A percentile compares a stretch with the other conserved stretches of the same genome.
Evolutionary conservation across 2,329 filamentous ascomycete species (phyloP).

Genomic region (Phialemoniopsis sp.): DNA sequence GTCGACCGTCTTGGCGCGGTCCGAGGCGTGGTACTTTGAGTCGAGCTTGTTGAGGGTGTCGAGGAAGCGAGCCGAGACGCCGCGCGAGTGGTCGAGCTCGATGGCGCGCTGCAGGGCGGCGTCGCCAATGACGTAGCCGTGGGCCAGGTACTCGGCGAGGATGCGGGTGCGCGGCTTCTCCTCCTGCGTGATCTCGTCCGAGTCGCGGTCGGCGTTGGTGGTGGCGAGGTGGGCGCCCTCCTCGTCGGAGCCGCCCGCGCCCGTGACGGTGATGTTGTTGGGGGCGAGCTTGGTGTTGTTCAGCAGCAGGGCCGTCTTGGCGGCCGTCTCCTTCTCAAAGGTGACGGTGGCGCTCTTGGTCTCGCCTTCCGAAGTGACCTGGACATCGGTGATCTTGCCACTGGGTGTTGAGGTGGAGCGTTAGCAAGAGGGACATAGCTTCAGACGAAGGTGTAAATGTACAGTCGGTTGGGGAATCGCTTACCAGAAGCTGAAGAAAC

Average conservation of each 20-base stretch:
- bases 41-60: slow-evolving; percentile 73
- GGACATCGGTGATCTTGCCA: slow-evolving; percentile 85
- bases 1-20: slow-evolving; percentile 81
- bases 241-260: slow-evolving; percentile 58
- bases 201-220: slow-evolving; percentile 52
- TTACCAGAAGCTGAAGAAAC: slow-evolving; percentile 97
- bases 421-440: too few relatives aligned
- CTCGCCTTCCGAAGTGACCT: slow-evolving; percentile 65
- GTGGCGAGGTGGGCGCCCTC: slow-evolving; percentile 52
- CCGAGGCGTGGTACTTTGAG: slow-evolving; percentile 79
- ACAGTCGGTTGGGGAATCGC: too few relatives aligned
- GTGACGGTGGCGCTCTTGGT: slow-evolving; percentile 85
- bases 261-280: slow-evolving; percentile 74
- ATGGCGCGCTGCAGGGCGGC: slow-evolving; percentile 77
- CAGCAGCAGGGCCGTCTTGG: slow-evolving; percentile 93
- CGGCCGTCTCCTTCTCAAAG: slow-evolving; percentile 95
- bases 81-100: slow-evolving; percentile 84
- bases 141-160: slow-evolving; percentile 91
- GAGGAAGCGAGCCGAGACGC: slow-evolving; percentile 77
- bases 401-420: slow-evolving; percentile 42
- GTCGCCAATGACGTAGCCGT: slow-evolving; percentile 81
- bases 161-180: slow-evolving; percentile 95
- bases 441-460: slow-evolving; percentile 1
- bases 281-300: slow-evolving; percentile 93
- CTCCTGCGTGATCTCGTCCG: slow-evolving; percentile 80